phyloP scores from a whole-genome alignment of 2,329 filamentous ascomycete genomes.

The Diaporthe ilicicola region DNA sequence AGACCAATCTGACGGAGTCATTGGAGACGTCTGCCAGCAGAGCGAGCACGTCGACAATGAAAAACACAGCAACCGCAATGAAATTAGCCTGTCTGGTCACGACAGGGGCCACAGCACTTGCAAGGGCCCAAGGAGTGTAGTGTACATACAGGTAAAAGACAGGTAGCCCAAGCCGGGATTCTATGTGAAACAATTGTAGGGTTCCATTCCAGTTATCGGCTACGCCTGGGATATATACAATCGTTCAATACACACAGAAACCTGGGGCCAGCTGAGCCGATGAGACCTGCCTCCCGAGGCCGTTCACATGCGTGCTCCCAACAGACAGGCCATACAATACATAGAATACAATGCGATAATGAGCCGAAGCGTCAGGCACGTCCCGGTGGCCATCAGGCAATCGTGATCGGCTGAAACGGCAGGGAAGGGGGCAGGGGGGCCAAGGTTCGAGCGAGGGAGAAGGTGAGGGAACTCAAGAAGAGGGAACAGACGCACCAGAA shows the following conservation, averaged over 20 bases:
- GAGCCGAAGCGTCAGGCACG: background rate
- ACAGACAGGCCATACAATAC: background rate
- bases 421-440: background rate
- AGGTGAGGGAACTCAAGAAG: background rate
- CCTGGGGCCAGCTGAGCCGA: background rate
- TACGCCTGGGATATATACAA: slow-evolving; percentile 16
- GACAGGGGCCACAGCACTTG: slow-evolving; percentile 15
- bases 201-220: slow-evolving; percentile 13
- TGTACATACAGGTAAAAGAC: background rate
- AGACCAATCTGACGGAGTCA: slow-evolving; percentile 23
- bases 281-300: background rate
- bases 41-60: background rate
- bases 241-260: no score
- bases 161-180: slow-evolving; percentile 4
- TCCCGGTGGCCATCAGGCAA: slow-evolving; percentile 18
- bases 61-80: background rate
- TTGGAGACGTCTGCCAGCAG: slow-evolving; percentile 6
- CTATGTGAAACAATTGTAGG: slow-evolving; percentile 27
- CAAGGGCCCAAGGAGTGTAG: background rate
- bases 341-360: background rate
- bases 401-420: slow-evolving; percentile 23
- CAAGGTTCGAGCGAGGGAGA: slow-evolving; percentile 3
- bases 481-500: background rate
- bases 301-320: background rate
- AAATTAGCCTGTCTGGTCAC: background rate